phyloP scores from a whole-genome alignment of 768 basidiomycete species.

The Psilocybe azurescens region DNA sequence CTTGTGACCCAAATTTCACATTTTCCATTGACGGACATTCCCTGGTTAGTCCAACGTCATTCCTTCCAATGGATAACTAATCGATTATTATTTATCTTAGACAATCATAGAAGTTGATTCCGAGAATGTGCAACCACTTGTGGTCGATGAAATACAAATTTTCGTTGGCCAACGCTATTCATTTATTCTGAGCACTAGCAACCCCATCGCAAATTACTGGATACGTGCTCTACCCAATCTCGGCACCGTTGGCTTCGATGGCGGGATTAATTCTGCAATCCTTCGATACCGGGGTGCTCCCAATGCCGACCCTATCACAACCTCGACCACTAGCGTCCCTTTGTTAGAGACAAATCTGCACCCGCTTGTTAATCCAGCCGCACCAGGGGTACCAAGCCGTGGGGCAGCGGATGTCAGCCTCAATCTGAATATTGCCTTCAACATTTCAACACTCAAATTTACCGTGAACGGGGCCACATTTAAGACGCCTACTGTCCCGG shows the following conservation, averaged over 20 bases:
- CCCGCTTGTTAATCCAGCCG: slow-evolving; percentile 28
- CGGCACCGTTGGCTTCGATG: slow-evolving; percentile 20
- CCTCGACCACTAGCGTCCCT: slow-evolving; percentile 15
- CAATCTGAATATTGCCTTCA: slow-evolving; percentile 33
- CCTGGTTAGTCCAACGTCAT: slow-evolving; percentile 28
- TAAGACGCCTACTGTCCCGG: slow-evolving; percentile 43
- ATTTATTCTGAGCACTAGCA: slow-evolving; percentile 46
- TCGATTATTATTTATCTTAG: slow-evolving; percentile 9
- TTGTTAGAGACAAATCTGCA: slow-evolving; percentile 43
- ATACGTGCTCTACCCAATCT: slow-evolving; percentile 38
- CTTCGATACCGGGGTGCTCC: slow-evolving; percentile 51
- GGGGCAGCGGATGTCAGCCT: slow-evolving; percentile 46
- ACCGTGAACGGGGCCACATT: slow-evolving; percentile 39
- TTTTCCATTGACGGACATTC: slow-evolving; percentile 49
- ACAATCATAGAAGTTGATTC: slow-evolving; percentile 61
- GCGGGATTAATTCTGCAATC: slow-evolving; percentile 50
- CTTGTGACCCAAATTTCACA: slow-evolving; percentile 43
- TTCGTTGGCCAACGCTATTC: slow-evolving; percentile 39
- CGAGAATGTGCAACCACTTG: slow-evolving; percentile 42
- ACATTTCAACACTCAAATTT: slow-evolving; percentile 26
- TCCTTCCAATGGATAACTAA: not conserved
- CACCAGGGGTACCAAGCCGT: slow-evolving; percentile 35
- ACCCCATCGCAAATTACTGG: slow-evolving; percentile 57
- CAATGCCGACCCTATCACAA: not conserved
- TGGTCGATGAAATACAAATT: slow-evolving; percentile 48